A percentile compares a stretch with the other conserved stretches of the same genome.
phyloP scores from a whole-genome alignment of 169 alveolate species.

The Plasmodium billcollinsi region DNA sequence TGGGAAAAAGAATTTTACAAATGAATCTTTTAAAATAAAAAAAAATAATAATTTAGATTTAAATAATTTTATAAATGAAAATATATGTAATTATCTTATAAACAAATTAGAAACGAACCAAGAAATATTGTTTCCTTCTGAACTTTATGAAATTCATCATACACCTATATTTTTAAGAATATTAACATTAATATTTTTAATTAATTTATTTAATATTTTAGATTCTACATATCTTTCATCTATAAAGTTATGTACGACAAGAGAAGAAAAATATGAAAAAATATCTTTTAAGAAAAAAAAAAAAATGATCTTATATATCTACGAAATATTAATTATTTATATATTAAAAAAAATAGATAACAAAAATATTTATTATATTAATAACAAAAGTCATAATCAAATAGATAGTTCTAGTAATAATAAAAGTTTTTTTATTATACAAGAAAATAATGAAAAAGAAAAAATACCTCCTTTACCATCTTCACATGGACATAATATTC shows the following conservation, averaged over 20 bases:
- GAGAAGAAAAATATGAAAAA: background rate
- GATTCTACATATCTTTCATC: slow-evolving; percentile 1
- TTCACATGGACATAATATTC: slow-evolving; percentile 76
- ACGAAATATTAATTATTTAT: background rate
- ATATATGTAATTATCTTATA: slow-evolving; percentile 14
- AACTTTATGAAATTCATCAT: slow-evolving; percentile 21
- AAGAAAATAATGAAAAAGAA: background rate
- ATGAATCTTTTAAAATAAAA: slow-evolving; percentile 37
- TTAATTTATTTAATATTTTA: slow-evolving; percentile 27
- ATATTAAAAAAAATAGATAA: slow-evolving; percentile 7
- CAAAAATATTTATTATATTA: background rate
- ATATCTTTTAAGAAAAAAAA: background rate
- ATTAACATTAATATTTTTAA: slow-evolving; percentile 37
- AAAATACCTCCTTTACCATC: slow-evolving; percentile 77
- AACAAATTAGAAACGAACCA: slow-evolving; percentile 8
- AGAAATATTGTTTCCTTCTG: slow-evolving; percentile 14
- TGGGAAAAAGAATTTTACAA: slow-evolving; percentile 31
- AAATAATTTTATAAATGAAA: slow-evolving; percentile 33
- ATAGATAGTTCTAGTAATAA: background rate
- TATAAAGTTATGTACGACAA: background rate
- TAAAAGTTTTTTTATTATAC: background rate
- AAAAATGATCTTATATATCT: background rate
- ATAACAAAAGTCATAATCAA: background rate
- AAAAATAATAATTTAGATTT: slow-evolving; percentile 20
- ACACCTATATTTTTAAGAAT: slow-evolving; percentile 33